These are phyloP conservation scores for Pleurotus cornucopiae DNA, from an alignment of 768 basidiomycete species.

Conservation along the genomic window DNA sequence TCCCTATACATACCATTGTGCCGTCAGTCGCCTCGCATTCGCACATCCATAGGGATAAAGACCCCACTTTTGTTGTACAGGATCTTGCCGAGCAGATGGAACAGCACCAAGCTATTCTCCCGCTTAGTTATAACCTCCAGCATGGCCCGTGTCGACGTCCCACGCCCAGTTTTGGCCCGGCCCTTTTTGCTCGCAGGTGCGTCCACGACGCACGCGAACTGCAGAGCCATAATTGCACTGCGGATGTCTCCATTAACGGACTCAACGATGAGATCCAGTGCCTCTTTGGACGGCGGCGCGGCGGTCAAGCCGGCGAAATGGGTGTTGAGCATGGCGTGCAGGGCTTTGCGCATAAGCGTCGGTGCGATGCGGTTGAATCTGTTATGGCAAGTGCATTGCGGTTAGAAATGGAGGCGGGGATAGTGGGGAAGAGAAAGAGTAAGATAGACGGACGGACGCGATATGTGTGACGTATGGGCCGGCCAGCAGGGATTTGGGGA, in stretches of 20 bases:
- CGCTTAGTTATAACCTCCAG: constrained; percentile 75
- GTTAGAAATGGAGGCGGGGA: not conserved
- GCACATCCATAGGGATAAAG: not conserved
- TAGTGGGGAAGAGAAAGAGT: not conserved
- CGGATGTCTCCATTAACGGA: constrained; percentile 89
- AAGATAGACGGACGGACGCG: constrained; percentile 42
- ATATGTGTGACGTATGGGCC: constrained; percentile 79
- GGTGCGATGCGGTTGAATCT: constrained; percentile 93
- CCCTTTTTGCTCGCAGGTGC: constrained; percentile 21
- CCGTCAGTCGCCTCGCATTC: constrained; percentile 1
- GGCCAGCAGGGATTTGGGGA: constrained; percentile 65
- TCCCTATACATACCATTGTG: constrained; percentile 42
- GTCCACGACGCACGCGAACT: constrained; percentile 69
- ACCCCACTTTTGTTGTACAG: constrained; percentile 92
- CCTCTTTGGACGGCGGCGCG: constrained; percentile 52
- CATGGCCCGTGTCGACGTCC: constrained; percentile 26
- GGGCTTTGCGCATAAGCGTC: constrained; percentile 77
- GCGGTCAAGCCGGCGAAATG: constrained; percentile 37
- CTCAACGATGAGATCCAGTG: constrained; percentile 71
- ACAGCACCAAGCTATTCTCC: constrained; percentile 84
- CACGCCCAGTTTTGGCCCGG: constrained; percentile 23
- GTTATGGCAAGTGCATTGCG: not conserved
- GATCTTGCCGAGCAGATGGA: constrained; percentile 91
- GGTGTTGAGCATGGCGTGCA: constrained; percentile 51
- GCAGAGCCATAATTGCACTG: constrained; percentile 88